Evolutionary conservation across 2,329 filamentous ascomycete species (phyloP).

Genomic region (Cordyceps farinosa): DNA sequence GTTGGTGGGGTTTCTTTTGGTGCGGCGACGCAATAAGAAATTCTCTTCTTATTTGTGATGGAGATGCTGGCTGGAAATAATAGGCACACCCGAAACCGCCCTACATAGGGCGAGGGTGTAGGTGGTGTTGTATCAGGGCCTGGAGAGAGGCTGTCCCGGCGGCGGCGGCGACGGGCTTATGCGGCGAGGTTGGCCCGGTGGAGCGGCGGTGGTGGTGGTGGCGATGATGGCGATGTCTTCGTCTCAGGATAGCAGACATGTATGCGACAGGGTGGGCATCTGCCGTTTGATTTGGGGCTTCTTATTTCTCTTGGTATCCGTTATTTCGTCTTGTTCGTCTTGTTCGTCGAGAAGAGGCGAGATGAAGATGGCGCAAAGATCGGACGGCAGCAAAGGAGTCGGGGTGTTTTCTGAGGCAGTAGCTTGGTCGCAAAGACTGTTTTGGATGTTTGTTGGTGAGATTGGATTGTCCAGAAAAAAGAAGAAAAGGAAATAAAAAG

Average conservation of each 20-base stretch:
- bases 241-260: conserved; percentile 17
- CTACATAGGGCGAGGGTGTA: not conserved
- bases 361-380: too few relatives aligned
- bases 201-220: conserved; percentile 3
- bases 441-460: not conserved
- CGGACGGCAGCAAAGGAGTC: too few relatives aligned
- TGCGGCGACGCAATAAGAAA: not conserved
- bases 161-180: not conserved
- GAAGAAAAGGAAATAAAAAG: not conserved
- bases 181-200: not conserved
- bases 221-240: not conserved
- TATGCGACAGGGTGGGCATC: conserved; percentile 9
- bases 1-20: not conserved
- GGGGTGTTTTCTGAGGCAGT: not conserved
- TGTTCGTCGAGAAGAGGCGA: not conserved
- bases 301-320: not conserved
- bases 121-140: not conserved
- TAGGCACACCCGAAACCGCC: not conserved
- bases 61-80: not conserved
- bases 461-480: too few relatives aligned
- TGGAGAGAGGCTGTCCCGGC: not conserved
- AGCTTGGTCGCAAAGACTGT: not conserved
- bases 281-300: not conserved
- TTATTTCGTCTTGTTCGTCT: not conserved
- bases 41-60: not conserved